Conservation (phyloP, 1,284 basidiomycete genomes). For the Moesziomyces globuligerus region DNA sequence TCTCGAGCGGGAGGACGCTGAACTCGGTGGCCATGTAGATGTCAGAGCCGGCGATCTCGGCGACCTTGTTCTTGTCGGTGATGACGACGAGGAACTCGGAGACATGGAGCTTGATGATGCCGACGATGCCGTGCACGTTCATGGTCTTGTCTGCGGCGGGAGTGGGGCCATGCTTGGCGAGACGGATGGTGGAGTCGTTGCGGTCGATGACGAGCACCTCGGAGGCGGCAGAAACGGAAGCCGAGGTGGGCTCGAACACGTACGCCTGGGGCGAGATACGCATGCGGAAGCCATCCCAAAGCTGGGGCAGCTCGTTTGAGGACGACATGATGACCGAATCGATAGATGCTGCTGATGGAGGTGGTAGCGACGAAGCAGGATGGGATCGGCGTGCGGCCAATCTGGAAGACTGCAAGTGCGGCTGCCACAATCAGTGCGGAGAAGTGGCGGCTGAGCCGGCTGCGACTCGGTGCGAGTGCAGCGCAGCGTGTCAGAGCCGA, state of each 20-base stretch:
- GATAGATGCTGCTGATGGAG: background rate
- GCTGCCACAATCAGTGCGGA: too few species aligned
- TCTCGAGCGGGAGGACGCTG: conserved; percentile 82
- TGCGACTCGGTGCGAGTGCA: too few species aligned
- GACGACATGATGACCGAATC: conserved; percentile 22
- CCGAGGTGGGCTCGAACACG: conserved; percentile 34
- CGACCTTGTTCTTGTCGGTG: conserved; percentile 82
- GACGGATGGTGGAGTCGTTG: conserved; percentile 32
- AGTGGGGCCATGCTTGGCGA: conserved; percentile 20
- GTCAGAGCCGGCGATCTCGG: conserved; percentile 82
- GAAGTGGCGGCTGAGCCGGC: too few species aligned
- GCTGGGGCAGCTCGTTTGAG: conserved; percentile 21
- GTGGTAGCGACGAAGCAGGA: too few species aligned
- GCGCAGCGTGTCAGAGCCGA: too few species aligned
- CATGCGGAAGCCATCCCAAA: conserved; percentile 40
- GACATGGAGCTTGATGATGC: conserved; percentile 60
- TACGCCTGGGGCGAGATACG: conserved; percentile 37
- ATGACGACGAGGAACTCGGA: conserved; percentile 88
- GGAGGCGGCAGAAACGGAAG: conserved; percentile 4
- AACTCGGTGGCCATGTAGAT: conserved; percentile 91
- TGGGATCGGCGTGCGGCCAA: too few species aligned
- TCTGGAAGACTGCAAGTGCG: too few species aligned
- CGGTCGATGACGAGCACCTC: conserved; percentile 42
- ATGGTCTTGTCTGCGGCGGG: conserved; percentile 42
- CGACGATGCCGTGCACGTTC: conserved; percentile 56